Evolutionary conservation across 2,329 filamentous ascomycete species (phyloP), one percentile per base, ranked within the genome.

Genomic region (Calonectria leucothoes): DNA sequence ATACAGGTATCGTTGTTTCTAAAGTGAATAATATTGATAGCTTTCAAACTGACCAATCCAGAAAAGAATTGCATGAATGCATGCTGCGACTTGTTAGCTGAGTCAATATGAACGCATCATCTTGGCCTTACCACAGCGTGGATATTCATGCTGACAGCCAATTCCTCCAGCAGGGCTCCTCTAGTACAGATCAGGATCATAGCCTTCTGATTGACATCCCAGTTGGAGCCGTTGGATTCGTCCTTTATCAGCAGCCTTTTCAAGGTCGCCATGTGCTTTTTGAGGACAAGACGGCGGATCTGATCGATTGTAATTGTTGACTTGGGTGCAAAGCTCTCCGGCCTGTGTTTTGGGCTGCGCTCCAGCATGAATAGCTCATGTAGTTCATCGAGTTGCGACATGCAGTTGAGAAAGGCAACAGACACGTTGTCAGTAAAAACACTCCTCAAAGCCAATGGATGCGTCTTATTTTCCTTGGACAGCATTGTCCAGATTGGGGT

Each of bases 371-470:
- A 90, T 2, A 94, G 82, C 74, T 93, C 89, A n/a, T 88, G 85
- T 1, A 93, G 79, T 70, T 86, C 85, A 6, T 88, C 82, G 3
- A 93, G 85, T 69, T 90, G 86, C 4, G 86, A 85, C 17, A 91
- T 85, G 71, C 89, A 89, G 1, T 86, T 86, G 66, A 93, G 80
- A 70, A 93, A 92, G 0, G 85, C 81, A 1, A 82, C 76, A 0
- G 90, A 89, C 25, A 93, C 91, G 74, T 93, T 89, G 78, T 94
- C 92, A 0, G 91, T 93, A 76, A 90, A 91, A 69, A 94, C 89
- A 74, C 88, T 90, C 63, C 87, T 85, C 51, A 94, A 81, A 0
- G 88, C 85, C 49, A 93, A 83, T 0, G 89, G 87, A 11, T 85
- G 82, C 1, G 84, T 77, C 65, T 86, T 86, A 79, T 92, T 91